Evolutionary conservation across 1,284 basidiomycete species (phyloP).

Genomic region (Salmacisia buchloeana): DNA sequence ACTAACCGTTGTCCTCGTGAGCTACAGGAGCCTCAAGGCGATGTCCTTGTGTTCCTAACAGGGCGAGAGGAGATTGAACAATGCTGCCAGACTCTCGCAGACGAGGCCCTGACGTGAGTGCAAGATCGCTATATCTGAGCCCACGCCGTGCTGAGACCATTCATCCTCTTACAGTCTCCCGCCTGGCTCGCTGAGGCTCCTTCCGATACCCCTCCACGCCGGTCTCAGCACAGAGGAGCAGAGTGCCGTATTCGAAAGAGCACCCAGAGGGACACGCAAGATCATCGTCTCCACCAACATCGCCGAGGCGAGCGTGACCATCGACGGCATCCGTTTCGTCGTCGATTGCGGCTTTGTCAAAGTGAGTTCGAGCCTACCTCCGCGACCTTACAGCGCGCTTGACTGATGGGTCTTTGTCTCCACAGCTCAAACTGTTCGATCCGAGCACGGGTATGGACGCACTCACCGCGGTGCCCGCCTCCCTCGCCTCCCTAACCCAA

Average conservation of each 20-base stretch:
- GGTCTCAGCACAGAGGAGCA: conserved; percentile 82
- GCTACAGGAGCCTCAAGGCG: conserved; percentile 49
- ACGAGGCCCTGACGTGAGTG: conserved; percentile 68
- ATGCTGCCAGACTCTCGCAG: conserved; percentile 73
- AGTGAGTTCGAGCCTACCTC: conserved; percentile 54
- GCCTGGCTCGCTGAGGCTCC: conserved; percentile 50
- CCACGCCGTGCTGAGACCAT: not conserved
- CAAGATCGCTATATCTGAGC: not conserved
- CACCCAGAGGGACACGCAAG: conserved; percentile 69
- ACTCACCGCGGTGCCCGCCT: conserved; percentile 47
- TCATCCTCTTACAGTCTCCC: conserved; percentile 60
- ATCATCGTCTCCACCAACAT: conserved; percentile 92
- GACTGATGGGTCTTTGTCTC: not conserved
- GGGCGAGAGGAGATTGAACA: conserved; percentile 59
- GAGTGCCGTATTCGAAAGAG: conserved; percentile 63
- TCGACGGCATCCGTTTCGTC: conserved; percentile 91
- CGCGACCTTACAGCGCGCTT: not conserved
- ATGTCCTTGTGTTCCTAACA: conserved; percentile 55
- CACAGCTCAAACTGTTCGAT: conserved; percentile 44
- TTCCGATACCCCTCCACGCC: conserved; percentile 76
- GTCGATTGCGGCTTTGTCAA: conserved; percentile 93
- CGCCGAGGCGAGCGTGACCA: conserved; percentile 93
- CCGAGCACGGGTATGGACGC: conserved; percentile 48
- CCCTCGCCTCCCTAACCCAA: conserved; percentile 50
- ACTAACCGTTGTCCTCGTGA: not conserved